phyloP scores from a whole-genome alignment of 2,329 filamentous ascomycete genomes.

The Fusarium aywerte region DNA sequence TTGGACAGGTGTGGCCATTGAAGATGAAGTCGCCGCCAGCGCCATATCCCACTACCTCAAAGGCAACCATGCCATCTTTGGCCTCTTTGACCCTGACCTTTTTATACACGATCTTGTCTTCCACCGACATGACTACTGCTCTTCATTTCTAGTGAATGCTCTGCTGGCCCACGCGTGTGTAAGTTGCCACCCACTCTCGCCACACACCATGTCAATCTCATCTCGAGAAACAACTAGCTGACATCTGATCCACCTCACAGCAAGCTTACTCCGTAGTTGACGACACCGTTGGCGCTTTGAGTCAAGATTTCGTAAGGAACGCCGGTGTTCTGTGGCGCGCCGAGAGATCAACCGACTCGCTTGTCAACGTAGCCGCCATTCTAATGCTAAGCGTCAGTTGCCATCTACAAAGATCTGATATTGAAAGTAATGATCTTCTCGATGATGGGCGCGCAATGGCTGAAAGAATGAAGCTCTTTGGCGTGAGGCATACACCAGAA shows the following conservation, averaged over 20 bases:
- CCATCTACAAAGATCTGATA: slow-evolving; percentile 6
- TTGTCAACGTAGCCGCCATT: slow-evolving; percentile 28
- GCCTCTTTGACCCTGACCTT: slow-evolving; percentile 49
- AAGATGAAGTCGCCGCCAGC: slow-evolving; percentile 46
- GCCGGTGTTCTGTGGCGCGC: slow-evolving; percentile 26
- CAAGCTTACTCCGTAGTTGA: slow-evolving; percentile 26
- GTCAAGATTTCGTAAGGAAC: slow-evolving; percentile 20
- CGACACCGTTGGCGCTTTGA: slow-evolving; percentile 2
- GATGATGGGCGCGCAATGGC: slow-evolving; percentile 21
- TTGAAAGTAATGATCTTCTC: slow-evolving; percentile 12
- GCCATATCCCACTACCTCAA: slow-evolving; percentile 49
- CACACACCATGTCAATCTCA: neutral
- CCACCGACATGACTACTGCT: slow-evolving; percentile 45
- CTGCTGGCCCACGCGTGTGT: slow-evolving; percentile 51
- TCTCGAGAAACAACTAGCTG: neutral
- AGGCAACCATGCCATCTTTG: slow-evolving; percentile 51
- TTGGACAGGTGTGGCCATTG: slow-evolving; percentile 50
- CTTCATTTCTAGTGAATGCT: slow-evolving; percentile 48
- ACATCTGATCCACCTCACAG: slow-evolving; percentile 2
- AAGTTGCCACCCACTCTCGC: slow-evolving; percentile 15
- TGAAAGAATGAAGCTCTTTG: slow-evolving; percentile 18
- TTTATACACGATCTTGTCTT: slow-evolving; percentile 49
- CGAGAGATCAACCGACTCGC: slow-evolving; percentile 27
- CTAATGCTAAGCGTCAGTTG: slow-evolving; percentile 25
- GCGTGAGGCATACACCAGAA: slow-evolving; percentile 13